A percentile compares a stretch with the other conserved stretches of the same genome.
Evolutionary conservation across 345 rosid species (phyloP).

Genomic region (Melastoma malabathricum): DNA sequence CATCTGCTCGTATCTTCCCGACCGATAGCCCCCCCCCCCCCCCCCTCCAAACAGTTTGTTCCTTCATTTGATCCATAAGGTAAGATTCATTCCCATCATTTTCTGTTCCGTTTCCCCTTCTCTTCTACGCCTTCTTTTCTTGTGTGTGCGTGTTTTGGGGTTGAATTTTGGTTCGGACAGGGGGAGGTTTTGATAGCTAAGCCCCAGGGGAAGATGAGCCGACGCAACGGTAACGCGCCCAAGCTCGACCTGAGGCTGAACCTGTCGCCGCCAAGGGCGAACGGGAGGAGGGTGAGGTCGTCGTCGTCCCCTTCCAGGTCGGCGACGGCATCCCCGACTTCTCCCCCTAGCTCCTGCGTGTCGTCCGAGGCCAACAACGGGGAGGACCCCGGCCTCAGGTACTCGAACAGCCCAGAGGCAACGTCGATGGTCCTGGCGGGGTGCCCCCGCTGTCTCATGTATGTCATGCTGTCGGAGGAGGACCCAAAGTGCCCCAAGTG

Average conservation of each 20-base stretch:
- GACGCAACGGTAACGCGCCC: constrained; percentile 44
- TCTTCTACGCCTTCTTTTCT: no score
- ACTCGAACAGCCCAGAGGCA: constrained; percentile 72
- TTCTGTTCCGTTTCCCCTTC: no score
- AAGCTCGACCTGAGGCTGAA: constrained; percentile 85
- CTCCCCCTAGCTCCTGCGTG: constrained; percentile 85
- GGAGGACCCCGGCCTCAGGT: constrained; percentile 14
- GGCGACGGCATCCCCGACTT: constrained; percentile 54
- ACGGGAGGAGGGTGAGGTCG: constrained; percentile 29
- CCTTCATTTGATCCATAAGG: constrained; percentile 1
- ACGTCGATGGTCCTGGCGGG: constrained; percentile 90
- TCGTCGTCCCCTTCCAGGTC: constrained; percentile 60
- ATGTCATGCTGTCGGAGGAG: constrained; percentile 74
- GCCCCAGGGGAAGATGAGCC: constrained; percentile 45
- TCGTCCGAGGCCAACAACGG: constrained; percentile 56
- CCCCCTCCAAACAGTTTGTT: not conserved
- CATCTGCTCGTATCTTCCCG: constrained; percentile 3
- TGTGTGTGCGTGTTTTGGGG: not conserved
- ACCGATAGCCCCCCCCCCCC: constrained; percentile 6
- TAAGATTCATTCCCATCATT: no score
- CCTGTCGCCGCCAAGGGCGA: constrained; percentile 57
- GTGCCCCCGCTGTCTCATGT: constrained; percentile 85
- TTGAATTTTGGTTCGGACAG: no score
- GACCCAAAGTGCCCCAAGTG: constrained; percentile 83
- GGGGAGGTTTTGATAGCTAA: not conserved